Evolutionary conservation across 257 asterid species (phyloP).

Genomic region (Forsythia suspensa): DNA sequence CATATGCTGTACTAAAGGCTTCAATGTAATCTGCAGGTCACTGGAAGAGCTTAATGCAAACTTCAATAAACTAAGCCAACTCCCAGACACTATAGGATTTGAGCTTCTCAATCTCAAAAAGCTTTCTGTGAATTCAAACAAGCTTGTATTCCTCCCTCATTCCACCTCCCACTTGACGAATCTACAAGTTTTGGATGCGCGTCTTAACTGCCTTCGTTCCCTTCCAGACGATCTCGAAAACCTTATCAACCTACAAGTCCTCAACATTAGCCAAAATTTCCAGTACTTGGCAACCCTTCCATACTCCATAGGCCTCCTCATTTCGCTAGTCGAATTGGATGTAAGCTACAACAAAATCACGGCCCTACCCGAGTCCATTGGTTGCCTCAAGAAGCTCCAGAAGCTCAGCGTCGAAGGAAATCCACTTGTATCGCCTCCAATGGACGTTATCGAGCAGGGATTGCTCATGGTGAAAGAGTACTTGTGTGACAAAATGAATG

Average conservation of each 20-base stretch:
- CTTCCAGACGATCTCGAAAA: constrained; percentile 89
- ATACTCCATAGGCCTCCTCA: constrained; percentile 77
- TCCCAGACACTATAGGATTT: constrained; percentile 82
- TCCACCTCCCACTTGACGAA: constrained; percentile 81
- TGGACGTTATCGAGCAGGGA: constrained; percentile 67
- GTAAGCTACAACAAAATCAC: constrained; percentile 78
- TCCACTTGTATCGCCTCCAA: constrained; percentile 69
- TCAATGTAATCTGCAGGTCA: constrained; percentile 41
- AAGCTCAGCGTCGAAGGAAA: constrained; percentile 81
- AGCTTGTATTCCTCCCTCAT: constrained; percentile 60
- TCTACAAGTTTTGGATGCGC: constrained; percentile 67
- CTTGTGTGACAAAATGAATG: constrained; percentile 65
- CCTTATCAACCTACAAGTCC: constrained; percentile 63
- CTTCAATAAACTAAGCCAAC: constrained; percentile 65
- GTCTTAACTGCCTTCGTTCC: constrained; percentile 73
- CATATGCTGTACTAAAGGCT: not conserved
- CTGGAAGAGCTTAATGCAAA: constrained; percentile 79
- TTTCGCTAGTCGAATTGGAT: constrained; percentile 71
- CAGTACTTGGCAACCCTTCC: constrained; percentile 66
- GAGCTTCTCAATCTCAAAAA: constrained; percentile 68
- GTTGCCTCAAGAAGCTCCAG: constrained; percentile 72
- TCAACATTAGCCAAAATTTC: constrained; percentile 83
- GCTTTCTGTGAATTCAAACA: constrained; percentile 74
- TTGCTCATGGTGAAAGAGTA: constrained; percentile 53
- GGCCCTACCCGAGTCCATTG: constrained; percentile 63